Conservation (phyloP, 2,329 filamentous ascomycete genomes). For the Colletotrichum eleusines region DNA sequence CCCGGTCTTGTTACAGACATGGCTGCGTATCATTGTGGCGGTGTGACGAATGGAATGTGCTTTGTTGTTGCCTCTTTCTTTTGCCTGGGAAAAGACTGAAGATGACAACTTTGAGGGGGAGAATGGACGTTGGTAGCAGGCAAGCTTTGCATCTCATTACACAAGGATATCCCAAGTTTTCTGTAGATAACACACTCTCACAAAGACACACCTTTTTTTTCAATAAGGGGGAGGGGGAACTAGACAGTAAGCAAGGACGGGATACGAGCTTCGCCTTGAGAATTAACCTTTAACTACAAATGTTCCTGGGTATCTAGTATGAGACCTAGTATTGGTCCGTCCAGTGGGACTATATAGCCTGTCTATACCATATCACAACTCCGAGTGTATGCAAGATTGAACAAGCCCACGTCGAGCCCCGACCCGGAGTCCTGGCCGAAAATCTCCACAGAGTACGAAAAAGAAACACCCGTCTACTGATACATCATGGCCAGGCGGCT, state of each 20-base stretch:
- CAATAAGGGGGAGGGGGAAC: conserved; percentile 30
- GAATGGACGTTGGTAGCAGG: conserved; percentile 34
- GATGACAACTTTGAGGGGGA: conserved; percentile 6
- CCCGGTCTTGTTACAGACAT: conserved; percentile 7
- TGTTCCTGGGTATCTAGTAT: conserved; percentile 24
- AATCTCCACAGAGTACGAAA: not conserved
- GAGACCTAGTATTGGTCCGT: conserved; percentile 1
- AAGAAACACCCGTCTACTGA: conserved; percentile 9
- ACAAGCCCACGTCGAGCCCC: not conserved
- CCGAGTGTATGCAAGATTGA: not conserved
- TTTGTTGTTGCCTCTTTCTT: conserved; percentile 15
- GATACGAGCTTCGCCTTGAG: conserved; percentile 36
- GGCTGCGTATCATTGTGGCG: not conserved
- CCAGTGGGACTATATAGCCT: not conserved
- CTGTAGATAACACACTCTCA: conserved; percentile 45
- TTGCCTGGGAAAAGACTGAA: not conserved
- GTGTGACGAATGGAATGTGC: conserved; percentile 2
- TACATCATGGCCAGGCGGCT: conserved; percentile 58
- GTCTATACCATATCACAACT: conserved; percentile 5
- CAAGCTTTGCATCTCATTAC: conserved; percentile 42
- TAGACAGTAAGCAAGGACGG: conserved; percentile 33
- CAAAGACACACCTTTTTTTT: conserved; percentile 36
- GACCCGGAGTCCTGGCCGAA: not conserved
- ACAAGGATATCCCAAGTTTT: conserved; percentile 48
- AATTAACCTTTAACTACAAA: conserved; percentile 40